phyloP scores from a whole-genome alignment of 805 yeast species.

The Cyberlindnera euphorbiae region DNA sequence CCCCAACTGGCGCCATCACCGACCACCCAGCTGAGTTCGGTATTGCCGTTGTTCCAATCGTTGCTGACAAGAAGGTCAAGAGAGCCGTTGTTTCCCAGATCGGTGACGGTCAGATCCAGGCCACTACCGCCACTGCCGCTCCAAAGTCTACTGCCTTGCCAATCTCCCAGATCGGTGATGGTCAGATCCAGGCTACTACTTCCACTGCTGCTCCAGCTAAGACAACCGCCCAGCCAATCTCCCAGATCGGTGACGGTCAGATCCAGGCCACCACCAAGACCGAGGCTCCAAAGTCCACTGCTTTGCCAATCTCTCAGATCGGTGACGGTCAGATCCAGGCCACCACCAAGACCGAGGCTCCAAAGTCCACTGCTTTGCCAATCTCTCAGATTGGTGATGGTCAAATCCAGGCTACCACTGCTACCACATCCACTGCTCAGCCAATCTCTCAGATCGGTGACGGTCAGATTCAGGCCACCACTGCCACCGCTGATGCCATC shows the following conservation, averaged over 20 bases:
- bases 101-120: slow-evolving; percentile 60
- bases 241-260: slow-evolving; percentile 59
- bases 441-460: slow-evolving; percentile 29
- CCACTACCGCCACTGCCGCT: slow-evolving; percentile 35
- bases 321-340: slow-evolving; percentile 53
- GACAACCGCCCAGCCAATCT: slow-evolving; percentile 10
- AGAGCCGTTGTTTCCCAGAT: slow-evolving; percentile 49
- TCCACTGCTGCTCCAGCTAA: slow-evolving; percentile 4
- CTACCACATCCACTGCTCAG: slow-evolving; percentile 36
- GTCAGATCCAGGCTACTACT: slow-evolving; percentile 32
- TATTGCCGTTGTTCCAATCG: slow-evolving; percentile 36
- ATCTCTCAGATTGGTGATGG: slow-evolving; percentile 19
- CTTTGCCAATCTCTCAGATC: slow-evolving; percentile 25
- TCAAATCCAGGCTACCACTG: slow-evolving; percentile 23
- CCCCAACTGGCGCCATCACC: slow-evolving; percentile 34
- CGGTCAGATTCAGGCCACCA: slow-evolving; percentile 52
- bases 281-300: slow-evolving; percentile 22
- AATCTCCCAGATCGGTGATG: slow-evolving; percentile 41
- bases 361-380: slow-evolving; percentile 23
- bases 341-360: slow-evolving; percentile 36
- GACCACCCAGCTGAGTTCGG: slow-evolving; percentile 36
- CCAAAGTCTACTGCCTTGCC: slow-evolving; percentile 28
- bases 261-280: slow-evolving; percentile 34
- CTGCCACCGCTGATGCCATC: slow-evolving; percentile 27
- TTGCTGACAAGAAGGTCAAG: slow-evolving; percentile 28